Base-by-base conservation (phyloP, 2,329 filamentous ascomycete genomes). In the Cladosporium velox region DNA sequence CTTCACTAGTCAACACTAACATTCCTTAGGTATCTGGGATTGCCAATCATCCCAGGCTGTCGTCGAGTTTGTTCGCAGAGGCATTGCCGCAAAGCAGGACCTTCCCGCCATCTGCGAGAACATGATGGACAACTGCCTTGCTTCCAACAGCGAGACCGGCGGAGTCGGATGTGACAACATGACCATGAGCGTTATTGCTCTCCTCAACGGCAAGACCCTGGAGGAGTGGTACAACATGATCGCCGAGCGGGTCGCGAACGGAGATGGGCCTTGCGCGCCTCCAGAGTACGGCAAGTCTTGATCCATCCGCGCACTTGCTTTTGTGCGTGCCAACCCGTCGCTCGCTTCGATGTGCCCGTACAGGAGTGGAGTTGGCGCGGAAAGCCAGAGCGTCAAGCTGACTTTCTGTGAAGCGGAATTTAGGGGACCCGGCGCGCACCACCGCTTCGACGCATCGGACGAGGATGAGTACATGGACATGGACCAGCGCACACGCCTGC, bases 71-170 rank as follows among this genome's bases (percentile, higher is more conserved):
- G 95, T 98, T 70, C 88, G 95, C 78, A 90, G 95, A 77, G 95
- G 95, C 66, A 97, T 99, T 78, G 94, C 93, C 59, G 93, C 93
- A 61, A 97, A 97, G 84, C 95, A 99, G 81, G 91, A 96, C 59
- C 87, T 99, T 61, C 89, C 93, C 65, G 91, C 91, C 78, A 98
- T 99, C 75, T 98, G 94, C 80, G 95, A 99, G 82, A 99, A 99
- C 83, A 97, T 99, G 92, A 99, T 99, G 95, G 94, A 99, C 84
- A 99, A 98, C 83, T 99, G 95, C 78, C 85, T 99, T 71, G 93
- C 95, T 49, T 96, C 93, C 68, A 98, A 96, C 86, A 97, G 93
- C 72, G 95, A 99, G 82, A 97, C 94, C 35, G 95, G 95, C 65
- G 95, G 95, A 70, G 94, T 99, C 68, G 95, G 95, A 68, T 99